A percentile compares a stretch with the other conserved stretches of the same genome.
Evolutionary conservation across 2,329 filamentous ascomycete genomes (phyloP).

Genomic region (Cladophialophora carrionii): DNA sequence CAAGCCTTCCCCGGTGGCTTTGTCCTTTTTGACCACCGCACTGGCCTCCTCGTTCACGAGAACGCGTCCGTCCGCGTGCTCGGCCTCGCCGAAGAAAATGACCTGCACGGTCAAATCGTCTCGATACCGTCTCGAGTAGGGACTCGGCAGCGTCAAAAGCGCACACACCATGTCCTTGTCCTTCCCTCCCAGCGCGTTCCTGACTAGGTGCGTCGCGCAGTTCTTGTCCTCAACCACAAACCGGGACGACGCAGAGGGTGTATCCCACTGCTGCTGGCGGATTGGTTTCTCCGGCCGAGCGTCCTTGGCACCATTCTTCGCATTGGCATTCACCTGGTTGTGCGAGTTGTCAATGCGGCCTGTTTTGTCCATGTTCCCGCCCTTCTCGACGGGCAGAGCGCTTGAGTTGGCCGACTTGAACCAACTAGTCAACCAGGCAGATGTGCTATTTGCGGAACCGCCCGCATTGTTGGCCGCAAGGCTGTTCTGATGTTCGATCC

Average conservation of each 20-base stretch:
- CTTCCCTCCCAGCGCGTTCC: conserved; percentile 91
- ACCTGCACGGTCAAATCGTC: conserved; percentile 97
- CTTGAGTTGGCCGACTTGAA: conserved; percentile 51
- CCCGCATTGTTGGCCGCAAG: conserved; percentile 38
- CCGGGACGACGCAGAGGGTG: conserved; percentile 67
- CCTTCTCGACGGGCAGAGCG: conserved; percentile 74
- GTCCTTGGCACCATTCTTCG: conserved; percentile 10
- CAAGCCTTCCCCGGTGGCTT: conserved; percentile 33
- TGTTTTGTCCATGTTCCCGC: conserved; percentile 53
- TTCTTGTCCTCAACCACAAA: conserved; percentile 96
- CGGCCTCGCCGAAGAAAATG: conserved; percentile 90
- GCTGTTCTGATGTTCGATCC: conserved; percentile 77
- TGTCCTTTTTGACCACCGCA: conserved; percentile 44
- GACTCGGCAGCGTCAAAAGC: conserved; percentile 84
- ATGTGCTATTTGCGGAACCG: conserved; percentile 51
- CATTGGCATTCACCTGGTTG: conserved; percentile 11
- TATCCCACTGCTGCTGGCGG: conserved; percentile 87
- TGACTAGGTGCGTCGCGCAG: conserved; percentile 89
- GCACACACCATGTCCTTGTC: conserved; percentile 94
- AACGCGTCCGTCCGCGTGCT: conserved; percentile 72
- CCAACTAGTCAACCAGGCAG: conserved; percentile 69
- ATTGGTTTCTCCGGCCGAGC: conserved; percentile 62
- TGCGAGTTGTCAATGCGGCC: conserved; percentile 56
- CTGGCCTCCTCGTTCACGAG: conserved; percentile 83
- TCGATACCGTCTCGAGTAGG: conserved; percentile 86